Percentiles rank a stretch among this genome's conserved stretches.
Conservation (phyloP, 768 basidiomycete species). For the Leccinum truebloodii region DNA sequence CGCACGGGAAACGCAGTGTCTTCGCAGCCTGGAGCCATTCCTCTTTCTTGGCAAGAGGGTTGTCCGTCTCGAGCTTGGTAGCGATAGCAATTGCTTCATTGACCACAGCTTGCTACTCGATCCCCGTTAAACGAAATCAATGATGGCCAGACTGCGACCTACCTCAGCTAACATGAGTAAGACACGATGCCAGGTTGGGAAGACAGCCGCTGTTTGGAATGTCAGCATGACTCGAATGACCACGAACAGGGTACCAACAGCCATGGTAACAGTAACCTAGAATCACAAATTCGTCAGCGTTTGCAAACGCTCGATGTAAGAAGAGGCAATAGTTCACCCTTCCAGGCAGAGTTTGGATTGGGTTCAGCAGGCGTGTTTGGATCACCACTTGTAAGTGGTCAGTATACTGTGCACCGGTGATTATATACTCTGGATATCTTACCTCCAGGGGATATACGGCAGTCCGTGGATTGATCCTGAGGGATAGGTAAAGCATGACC, state of each 20-base stretch:
- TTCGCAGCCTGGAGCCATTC: conserved; percentile 17
- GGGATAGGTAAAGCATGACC: not conserved
- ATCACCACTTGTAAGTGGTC: conserved; percentile 15
- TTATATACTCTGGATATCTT: not conserved
- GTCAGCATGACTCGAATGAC: not conserved
- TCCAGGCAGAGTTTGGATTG: conserved; percentile 5
- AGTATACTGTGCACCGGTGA: not conserved
- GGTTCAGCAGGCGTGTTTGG: conserved; percentile 9
- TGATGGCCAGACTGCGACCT: not conserved
- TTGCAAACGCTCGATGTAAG: not conserved
- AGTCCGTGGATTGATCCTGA: conserved; percentile 21
- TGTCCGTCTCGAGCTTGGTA: not conserved
- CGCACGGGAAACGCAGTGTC: conserved; percentile 21
- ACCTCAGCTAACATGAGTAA: conserved; percentile 17
- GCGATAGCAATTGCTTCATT: conserved; percentile 18
- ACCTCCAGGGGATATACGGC: conserved; percentile 17
- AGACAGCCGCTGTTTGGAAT: conserved; percentile 17
- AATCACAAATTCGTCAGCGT: conserved; percentile 4
- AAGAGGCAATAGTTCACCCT: conserved; percentile 2
- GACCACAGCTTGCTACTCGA: conserved; percentile 19
- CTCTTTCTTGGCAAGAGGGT: not conserved
- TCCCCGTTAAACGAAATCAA: not conserved
- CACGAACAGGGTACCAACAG: conserved; percentile 1
- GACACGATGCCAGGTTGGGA: conserved; percentile 25
- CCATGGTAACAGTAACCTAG: conserved; percentile 25